Evolutionary conservation across 2,329 filamentous ascomycete species (phyloP).

Genomic region (Arthrobotrys pseudoclavata): DNA sequence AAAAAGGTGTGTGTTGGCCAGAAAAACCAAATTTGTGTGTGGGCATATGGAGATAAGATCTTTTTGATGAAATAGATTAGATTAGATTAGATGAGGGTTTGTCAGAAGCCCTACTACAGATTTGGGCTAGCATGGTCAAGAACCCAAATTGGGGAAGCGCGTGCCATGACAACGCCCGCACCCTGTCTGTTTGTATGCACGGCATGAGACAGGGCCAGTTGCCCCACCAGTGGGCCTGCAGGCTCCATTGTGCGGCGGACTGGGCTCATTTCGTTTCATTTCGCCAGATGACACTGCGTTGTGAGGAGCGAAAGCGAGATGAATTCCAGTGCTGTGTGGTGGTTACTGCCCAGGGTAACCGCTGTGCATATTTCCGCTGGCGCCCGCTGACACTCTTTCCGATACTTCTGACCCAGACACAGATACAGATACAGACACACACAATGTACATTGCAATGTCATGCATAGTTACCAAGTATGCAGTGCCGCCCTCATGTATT

Average conservation of each 20-base stretch:
- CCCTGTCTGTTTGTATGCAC: slow-evolving; percentile 49
- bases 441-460: background rate
- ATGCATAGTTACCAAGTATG: slow-evolving; percentile 10
- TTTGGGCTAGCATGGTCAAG: slow-evolving; percentile 5
- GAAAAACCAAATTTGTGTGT: slow-evolving; percentile 26
- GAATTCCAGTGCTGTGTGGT: background rate
- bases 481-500: background rate
- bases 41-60: slow-evolving; percentile 3
- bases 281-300: slow-evolving; percentile 31
- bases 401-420: slow-evolving; percentile 6
- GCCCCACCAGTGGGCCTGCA: slow-evolving; percentile 25
- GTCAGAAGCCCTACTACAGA: slow-evolving; percentile 7
- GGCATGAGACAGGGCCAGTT: slow-evolving; percentile 32
- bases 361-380: slow-evolving; percentile 54
- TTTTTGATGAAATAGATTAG: slow-evolving; percentile 33
- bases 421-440: background rate
- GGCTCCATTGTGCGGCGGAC: slow-evolving; percentile 34
- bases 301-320: slow-evolving; percentile 19
- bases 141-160: slow-evolving; percentile 30
- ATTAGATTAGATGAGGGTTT: slow-evolving; percentile 53
- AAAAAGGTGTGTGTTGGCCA: slow-evolving; percentile 20
- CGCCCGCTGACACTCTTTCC: slow-evolving; percentile 30
- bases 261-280: slow-evolving; percentile 35
- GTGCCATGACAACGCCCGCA: slow-evolving; percentile 57
- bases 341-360: slow-evolving; percentile 44